phyloP scores from a whole-genome alignment of 345 rosid genomes.

The Acer yangbiense region DNA sequence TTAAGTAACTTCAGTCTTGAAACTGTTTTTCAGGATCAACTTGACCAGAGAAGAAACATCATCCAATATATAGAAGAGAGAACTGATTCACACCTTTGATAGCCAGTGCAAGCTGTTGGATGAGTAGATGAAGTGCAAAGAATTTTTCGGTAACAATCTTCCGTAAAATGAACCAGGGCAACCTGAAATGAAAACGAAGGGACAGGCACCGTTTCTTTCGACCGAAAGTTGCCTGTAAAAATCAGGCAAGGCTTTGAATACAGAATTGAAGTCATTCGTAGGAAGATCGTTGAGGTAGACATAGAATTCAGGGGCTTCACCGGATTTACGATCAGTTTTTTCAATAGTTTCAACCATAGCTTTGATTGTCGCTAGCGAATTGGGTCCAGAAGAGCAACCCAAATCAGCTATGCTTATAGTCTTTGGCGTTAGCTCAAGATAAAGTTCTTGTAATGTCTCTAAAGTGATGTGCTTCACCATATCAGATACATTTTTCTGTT shows the following conservation, averaged over 20 bases:
- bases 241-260: slow-evolving; percentile 52
- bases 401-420: slow-evolving; percentile 56
- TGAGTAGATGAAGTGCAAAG: slow-evolving; percentile 71
- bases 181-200: slow-evolving; percentile 40
- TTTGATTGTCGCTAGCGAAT: slow-evolving; percentile 47
- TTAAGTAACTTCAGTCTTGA: too few species aligned
- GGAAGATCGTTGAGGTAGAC: slow-evolving; percentile 59
- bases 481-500: slow-evolving; percentile 54
- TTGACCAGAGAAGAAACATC: too few species aligned
- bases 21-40: too few species aligned
- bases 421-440: slow-evolving; percentile 28
- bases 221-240: slow-evolving; percentile 35
- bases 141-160: slow-evolving; percentile 66
- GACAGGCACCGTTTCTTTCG: slow-evolving; percentile 24
- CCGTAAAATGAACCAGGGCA: slow-evolving; percentile 88
- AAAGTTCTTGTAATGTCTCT: slow-evolving; percentile 39
- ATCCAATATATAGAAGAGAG: too few species aligned
- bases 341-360: slow-evolving; percentile 43
- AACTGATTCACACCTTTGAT: slow-evolving; percentile 54
- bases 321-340: slow-evolving; percentile 22
- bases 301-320: slow-evolving; percentile 32
- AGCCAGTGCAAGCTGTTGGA: slow-evolving; percentile 92
- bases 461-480: slow-evolving; percentile 46
- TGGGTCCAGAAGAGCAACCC: slow-evolving; percentile 61
- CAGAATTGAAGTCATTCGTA: slow-evolving; percentile 59